Evolutionary conservation across 2,329 filamentous ascomycete genomes (phyloP), one percentile per base, ranked within the genome.

Genomic region (Colletotrichum tofieldiae): DNA sequence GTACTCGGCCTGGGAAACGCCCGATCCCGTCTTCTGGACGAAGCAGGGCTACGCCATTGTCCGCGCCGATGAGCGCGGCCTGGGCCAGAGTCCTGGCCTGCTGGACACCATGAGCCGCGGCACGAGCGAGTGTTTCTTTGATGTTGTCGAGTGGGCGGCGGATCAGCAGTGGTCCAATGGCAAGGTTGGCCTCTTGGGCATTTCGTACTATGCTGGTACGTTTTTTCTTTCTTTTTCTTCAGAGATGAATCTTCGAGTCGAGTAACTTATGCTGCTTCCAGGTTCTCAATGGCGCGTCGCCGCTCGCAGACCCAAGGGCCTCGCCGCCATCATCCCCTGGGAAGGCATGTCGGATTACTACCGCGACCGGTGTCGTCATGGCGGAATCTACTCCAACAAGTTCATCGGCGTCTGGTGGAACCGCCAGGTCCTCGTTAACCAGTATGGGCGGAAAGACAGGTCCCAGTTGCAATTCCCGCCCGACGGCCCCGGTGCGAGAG

Each of bases 391-490:
- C 2, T 89, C 88, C 0, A 87, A 91, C 74, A 78, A 77, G 0
- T 91, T 91, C 75, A 91, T 92, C 75, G 77, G 81, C 16, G 89
- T 91, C 76, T 93, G 91, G 91, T 93, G 90, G 90, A 86, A 92
- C 76, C 84, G 90, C 0, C 91, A 93, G 77, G 90, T 93, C 8
- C 82, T 92, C 9, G 84, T 84, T 0, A 93, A 93, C 76, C 92
- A 94, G 78, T 94, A 94, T 72, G 92, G 92, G 1, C 84, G 83
- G 12, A 84, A 86, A 2, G 86, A 85, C 1, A 80, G 87, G 43
- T 80, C 63, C 12, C 56, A 47, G 26, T 16, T 71, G 26, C 49
- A 73, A 2, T 73, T 70, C 16, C 67, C 67, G 14, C 71, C 71
- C 2, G 69, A 72, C 32, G 69, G 69, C 11, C 69, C 59, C 7